These are phyloP conservation scores for Naumovozyma baii DNA, from an alignment of 805 yeast species.

Conservation along the genomic window DNA sequence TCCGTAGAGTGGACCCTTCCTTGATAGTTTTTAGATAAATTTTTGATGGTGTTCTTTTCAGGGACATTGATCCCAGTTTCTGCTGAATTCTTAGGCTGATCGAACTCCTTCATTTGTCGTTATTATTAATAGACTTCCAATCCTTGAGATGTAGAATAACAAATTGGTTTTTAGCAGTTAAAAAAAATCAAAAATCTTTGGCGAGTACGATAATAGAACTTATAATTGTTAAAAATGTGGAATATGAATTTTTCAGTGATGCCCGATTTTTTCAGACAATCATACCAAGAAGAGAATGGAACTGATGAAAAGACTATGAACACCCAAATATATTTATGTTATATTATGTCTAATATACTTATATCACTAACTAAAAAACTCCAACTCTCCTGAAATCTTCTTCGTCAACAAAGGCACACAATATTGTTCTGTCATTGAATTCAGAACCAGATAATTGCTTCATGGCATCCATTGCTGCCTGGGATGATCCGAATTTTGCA, in stretches of 20 bases:
- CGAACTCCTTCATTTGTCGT: background rate
- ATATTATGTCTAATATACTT: too few species aligned
- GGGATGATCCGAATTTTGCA: slow-evolving; percentile 48
- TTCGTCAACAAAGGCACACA: slow-evolving; percentile 55
- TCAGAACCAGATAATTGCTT: slow-evolving; percentile 50
- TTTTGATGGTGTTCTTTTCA: background rate
- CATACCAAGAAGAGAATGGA: too few species aligned
- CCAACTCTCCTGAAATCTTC: slow-evolving; percentile 42
- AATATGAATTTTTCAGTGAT: background rate
- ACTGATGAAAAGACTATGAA: too few species aligned
- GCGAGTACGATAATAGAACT: too few species aligned
- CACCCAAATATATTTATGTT: background rate
- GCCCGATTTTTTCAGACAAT: background rate
- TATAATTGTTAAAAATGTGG: too few species aligned
- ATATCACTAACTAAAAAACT: slow-evolving; percentile 7
- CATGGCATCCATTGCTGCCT: slow-evolving; percentile 47
- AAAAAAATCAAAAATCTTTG: too few species aligned
- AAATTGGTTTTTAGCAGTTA: too few species aligned
- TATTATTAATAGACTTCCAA: background rate
- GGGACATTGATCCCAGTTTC: background rate
- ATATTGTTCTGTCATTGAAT: slow-evolving; percentile 58
- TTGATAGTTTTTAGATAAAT: too few species aligned
- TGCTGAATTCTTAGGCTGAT: background rate
- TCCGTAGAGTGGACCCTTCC: background rate
- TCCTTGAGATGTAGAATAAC: too few species aligned